phyloP scores from a whole-genome alignment of 1,139 yeast genomes.

The Pichia sp. region DNA sequence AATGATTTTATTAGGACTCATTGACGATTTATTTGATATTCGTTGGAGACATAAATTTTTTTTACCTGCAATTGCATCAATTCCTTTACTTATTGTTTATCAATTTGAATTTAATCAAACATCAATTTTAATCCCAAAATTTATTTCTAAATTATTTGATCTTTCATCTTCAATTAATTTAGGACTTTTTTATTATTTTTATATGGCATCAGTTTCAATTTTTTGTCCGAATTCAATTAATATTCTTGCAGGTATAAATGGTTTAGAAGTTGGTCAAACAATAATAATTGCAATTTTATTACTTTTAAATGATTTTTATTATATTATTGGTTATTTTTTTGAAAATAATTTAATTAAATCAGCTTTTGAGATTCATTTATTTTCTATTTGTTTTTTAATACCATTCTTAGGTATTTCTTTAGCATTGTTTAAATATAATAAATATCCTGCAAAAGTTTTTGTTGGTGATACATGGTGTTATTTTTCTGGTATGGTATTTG shows the following conservation, averaged over 20 bases:
- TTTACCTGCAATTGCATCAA: conserved; percentile 88
- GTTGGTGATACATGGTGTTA: conserved; percentile 98
- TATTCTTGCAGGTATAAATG: conserved; percentile 93
- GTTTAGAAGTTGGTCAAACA: conserved; percentile 93
- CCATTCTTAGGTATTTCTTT: conserved; percentile 86
- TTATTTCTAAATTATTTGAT: conserved; percentile 39
- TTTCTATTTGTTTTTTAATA: conserved; percentile 69
- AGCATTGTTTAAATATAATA: conserved; percentile 71
- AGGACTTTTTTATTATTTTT: conserved; percentile 71
- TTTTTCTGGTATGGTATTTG: conserved; percentile 98
- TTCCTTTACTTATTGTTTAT: conserved; percentile 85
- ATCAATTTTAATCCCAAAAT: conserved; percentile 76
- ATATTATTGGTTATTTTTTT: conserved; percentile 39
- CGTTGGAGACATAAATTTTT: conserved; percentile 97
- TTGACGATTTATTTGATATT: conserved; percentile 91
- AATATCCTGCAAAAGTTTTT: conserved; percentile 88
- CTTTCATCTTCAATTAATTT: conserved; percentile 51
- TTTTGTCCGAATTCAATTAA: conserved; percentile 97
- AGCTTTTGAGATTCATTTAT: conserved; percentile 76
- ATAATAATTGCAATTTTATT: conserved; percentile 68
- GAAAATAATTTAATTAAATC: conserved; percentile 27
- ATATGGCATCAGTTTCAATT: conserved; percentile 88
- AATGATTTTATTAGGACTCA: conserved; percentile 78
- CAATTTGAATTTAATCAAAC: conserved; percentile 94
- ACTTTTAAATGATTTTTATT: conserved; percentile 64